Conservation (phyloP, 345 rosid species). For the Rhodamnia rubescens region DNA sequence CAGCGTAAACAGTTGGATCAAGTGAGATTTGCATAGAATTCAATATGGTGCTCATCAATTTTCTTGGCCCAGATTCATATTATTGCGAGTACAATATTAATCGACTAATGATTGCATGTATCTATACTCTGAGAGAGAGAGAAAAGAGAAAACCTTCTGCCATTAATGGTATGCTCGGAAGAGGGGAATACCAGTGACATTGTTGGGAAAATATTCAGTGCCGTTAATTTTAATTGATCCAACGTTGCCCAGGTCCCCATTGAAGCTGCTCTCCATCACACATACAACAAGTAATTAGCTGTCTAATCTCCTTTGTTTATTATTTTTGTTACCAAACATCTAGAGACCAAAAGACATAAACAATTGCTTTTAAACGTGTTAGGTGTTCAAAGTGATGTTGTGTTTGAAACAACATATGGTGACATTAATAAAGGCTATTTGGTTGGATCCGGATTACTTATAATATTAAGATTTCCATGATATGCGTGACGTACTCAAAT, state of each 20-base stretch:
- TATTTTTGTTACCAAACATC: neutral
- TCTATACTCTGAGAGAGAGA: neutral
- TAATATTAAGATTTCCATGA: no score
- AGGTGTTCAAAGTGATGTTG: no score
- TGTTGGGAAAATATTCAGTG: conserved; percentile 37
- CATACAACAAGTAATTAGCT: neutral
- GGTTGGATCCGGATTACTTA: no score
- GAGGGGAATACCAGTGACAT: conserved; percentile 80
- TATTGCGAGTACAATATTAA: neutral
- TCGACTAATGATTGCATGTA: neutral
- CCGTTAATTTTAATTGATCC: conserved; percentile 37
- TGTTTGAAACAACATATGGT: no score
- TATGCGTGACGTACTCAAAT: no score
- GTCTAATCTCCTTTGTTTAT: neutral
- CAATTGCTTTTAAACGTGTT: neutral
- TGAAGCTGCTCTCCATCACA: conserved; percentile 23
- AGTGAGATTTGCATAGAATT: neutral
- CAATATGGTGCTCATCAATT: neutral
- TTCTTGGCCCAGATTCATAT: neutral
- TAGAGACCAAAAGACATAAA: neutral
- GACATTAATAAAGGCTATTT: no score
- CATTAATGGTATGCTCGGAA: conserved; percentile 67
- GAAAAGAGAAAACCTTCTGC: conserved; percentile 28
- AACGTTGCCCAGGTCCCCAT: conserved; percentile 31
- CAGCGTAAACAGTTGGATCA: neutral